Conservation (phyloP, 495 filamentous ascomycete species). For the Hypoxylon fragiforme region DNA sequence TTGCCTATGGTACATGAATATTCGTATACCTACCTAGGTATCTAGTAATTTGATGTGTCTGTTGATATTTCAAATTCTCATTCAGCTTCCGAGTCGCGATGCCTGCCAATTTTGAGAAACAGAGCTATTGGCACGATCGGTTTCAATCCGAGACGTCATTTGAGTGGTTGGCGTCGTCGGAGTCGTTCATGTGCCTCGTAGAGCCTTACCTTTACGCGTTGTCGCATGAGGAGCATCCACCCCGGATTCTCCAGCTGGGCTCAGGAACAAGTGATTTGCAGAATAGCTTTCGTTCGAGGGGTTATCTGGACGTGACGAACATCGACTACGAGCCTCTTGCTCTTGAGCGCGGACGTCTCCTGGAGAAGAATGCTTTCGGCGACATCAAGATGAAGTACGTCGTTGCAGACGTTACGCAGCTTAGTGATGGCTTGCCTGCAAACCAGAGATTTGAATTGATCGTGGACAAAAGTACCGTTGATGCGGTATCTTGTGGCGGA, state of each 20-base stretch:
- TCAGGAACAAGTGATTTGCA: slow-evolving; percentile 50
- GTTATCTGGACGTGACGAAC: slow-evolving; percentile 44
- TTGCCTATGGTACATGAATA: too few relatives aligned
- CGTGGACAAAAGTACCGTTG: slow-evolving; percentile 48
- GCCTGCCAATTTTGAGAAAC: slow-evolving; percentile 42
- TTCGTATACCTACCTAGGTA: too few relatives aligned
- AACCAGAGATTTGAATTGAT: slow-evolving; percentile 35
- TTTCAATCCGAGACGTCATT: slow-evolving; percentile 43
- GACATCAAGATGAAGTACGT: slow-evolving; percentile 41
- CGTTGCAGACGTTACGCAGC: slow-evolving; percentile 41
- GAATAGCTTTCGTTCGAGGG: slow-evolving; percentile 35
- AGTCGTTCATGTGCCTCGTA: slow-evolving; percentile 39
- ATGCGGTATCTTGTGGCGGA: slow-evolving; percentile 46
- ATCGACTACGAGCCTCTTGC: slow-evolving; percentile 49
- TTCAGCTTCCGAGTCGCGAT: too few relatives aligned
- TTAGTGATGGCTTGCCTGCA: slow-evolving; percentile 12
- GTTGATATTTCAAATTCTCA: too few relatives aligned
- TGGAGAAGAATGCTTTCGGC: slow-evolving; percentile 40
- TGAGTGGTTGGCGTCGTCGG: slow-evolving; percentile 46
- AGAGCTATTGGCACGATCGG: slow-evolving; percentile 46
- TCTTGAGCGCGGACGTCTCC: slow-evolving; percentile 37
- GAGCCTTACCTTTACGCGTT: slow-evolving; percentile 31
- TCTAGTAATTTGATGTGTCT: too few relatives aligned
- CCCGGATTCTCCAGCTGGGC: slow-evolving; percentile 44
- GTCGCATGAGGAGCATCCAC: neutral